Evolutionary conservation across 2,329 filamentous ascomycete genomes (phyloP), one percentile per base, ranked within the genome.

Genomic region (Aspergillus udagawae): DNA sequence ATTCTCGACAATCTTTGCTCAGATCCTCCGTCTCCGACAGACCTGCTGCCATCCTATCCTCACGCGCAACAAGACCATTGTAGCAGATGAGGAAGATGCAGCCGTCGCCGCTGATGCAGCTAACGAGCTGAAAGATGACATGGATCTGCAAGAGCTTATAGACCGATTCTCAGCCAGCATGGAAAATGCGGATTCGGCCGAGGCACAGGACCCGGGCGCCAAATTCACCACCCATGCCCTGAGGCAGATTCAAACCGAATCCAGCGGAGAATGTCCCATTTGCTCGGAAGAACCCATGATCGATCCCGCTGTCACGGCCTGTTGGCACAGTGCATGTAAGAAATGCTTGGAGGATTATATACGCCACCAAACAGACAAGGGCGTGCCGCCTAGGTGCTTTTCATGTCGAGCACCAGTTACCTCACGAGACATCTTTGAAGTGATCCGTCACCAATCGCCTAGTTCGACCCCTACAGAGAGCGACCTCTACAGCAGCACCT

Each of bases 311-410:
- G 94, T 99, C 1, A 97, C 94, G 0, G 91, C 91, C 0, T 99
- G 94, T 75, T 99, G 94, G 92, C 94, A 99, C 73, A 96, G 91
- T 35, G 92, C 94, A 0, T 99, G 94, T 78, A 96, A 94, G 75
- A 88, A 90, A 60, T 99, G 94, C 67, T 78, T 97, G n/a, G 78
- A 95, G 1, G 87, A 91, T 65, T 96, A 91, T 65, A 95, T 99
- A 68, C 86, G 89, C 61, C 92, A 96, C 67, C 89, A 96, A 71
- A 88, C 82, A 4, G 87, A 91, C 63, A 91, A 88, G 57, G 86
- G 87, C 47, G 83, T 90, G 51, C 73, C 88, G 0, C 89, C 94
- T 1, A 85, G 88, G 9, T 99, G 94, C 74, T 96, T 96, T 77
- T 93, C 89, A 63, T 99, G 94, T 70, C 89, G 94, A 32, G 89